Base-by-base conservation (phyloP, 2,329 filamentous ascomycete genomes). In the Colletotrichum filicis region DNA sequence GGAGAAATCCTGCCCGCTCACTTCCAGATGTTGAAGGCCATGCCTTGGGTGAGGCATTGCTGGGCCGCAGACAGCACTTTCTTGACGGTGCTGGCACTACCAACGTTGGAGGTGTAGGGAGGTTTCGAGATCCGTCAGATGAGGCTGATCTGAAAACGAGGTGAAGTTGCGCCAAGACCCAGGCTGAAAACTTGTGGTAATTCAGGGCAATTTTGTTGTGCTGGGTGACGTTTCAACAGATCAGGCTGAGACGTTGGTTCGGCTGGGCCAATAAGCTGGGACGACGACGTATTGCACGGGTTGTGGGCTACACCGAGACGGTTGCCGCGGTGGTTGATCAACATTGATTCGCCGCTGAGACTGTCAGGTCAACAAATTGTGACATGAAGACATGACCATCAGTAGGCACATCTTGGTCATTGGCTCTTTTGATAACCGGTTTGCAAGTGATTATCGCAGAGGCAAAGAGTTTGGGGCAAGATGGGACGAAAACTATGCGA, bases 401-500 rank as follows among this genome's bases (percentile, higher is more conserved):
- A 7, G 22, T 24, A 55, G 9, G 8, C 11, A 5, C n/a, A 55
- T 55, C 11, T n/a, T 26, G 12, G 22, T 55, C 22, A 16, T 8
- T 9, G 42, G 19, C 30, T 49, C 42, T 49, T 49, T 5, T 22
- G 42, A n/a, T 26, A n/a, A 55, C 52, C 30, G 19, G 55, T 16
- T n/a, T 19, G 16, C 19, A 32, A 4, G 55, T 30, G 19, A 58
- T 11, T 49, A 12, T 35, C 11, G 32, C 16, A 22, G 2, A 7
- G 55, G 32, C 12, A 46, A 19, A 73, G 60, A 71, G 60, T 73
- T 66, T 65, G 67, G 37, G 42, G 42, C 11, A 49, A 73, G 56
- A 49, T 71, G 61, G 71, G 71, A 73, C 24, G 71, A 69, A 69
- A 64, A 14, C 42, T 22, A 70, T 70, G 66, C 60, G 49, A 66